phyloP scores from a whole-genome alignment of 1,284 basidiomycete genomes.

The Lentinus polychrous region DNA sequence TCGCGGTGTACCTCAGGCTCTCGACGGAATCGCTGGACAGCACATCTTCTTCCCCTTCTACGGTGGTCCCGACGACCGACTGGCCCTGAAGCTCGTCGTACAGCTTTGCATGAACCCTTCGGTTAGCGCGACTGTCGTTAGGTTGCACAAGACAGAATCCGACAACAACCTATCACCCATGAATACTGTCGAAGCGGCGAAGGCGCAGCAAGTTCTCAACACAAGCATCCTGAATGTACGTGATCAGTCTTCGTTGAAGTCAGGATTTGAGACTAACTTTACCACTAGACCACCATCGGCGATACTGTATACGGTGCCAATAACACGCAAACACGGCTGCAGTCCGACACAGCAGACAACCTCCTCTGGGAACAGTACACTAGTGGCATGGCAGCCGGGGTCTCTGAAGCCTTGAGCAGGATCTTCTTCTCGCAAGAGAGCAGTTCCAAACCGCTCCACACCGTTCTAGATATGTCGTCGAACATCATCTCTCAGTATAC shows the following conservation, averaged over 20 bases:
- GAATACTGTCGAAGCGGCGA: slow-evolving; percentile 27
- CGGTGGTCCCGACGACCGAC: slow-evolving; percentile 87
- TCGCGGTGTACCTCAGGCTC: slow-evolving; percentile 30
- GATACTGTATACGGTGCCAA: slow-evolving; percentile 46
- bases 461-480: slow-evolving; percentile 35
- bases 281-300: slow-evolving; percentile 39
- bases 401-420: slow-evolving; percentile 42
- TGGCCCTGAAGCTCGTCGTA: slow-evolving; percentile 72
- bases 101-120: slow-evolving; percentile 66
- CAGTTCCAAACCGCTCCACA: slow-evolving; percentile 48
- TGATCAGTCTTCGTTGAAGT: slow-evolving; percentile 5
- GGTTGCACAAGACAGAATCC: slow-evolving; percentile 41
- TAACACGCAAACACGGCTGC: slow-evolving; percentile 56
- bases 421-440: slow-evolving; percentile 46
- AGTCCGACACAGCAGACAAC: slow-evolving; percentile 72
- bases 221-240: slow-evolving; percentile 7
- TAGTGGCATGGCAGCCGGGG: slow-evolving; percentile 21
- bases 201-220: slow-evolving; percentile 13
- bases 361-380: slow-evolving; percentile 57
- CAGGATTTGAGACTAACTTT: neutral
- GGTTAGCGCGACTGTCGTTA: slow-evolving; percentile 65
- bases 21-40: slow-evolving; percentile 26
- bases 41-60: slow-evolving; percentile 87
- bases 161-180: slow-evolving; percentile 23
- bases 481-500: slow-evolving; percentile 11